Evolutionary conservation across 1,139 yeast genomes (phyloP).

Genomic region (Nakaseomyces uthaithaninus): DNA sequence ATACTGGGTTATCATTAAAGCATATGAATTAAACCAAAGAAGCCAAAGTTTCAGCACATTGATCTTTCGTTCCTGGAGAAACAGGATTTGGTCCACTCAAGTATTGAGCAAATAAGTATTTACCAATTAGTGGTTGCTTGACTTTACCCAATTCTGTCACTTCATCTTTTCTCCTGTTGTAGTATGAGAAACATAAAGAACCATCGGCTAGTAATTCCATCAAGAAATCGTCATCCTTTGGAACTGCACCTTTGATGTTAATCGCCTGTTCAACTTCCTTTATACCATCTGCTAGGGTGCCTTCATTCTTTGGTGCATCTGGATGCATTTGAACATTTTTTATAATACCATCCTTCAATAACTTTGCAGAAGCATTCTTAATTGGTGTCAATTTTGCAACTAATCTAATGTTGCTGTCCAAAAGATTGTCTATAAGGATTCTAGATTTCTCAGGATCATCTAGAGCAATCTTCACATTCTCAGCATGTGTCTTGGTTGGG

Average conservation of each 20-base stretch:
- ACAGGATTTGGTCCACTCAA: slow-evolving; percentile 48
- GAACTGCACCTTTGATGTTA: slow-evolving; percentile 9
- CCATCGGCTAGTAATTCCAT: slow-evolving; percentile 42
- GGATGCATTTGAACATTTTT: slow-evolving; percentile 27
- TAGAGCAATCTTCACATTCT: slow-evolving; percentile 48
- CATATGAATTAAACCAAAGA: slow-evolving; percentile 40
- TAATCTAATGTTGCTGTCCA: slow-evolving; percentile 50
- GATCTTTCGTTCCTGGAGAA: slow-evolving; percentile 33
- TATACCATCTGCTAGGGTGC: slow-evolving; percentile 2
- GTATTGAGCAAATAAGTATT: slow-evolving; percentile 45
- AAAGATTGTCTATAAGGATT: slow-evolving; percentile 43
- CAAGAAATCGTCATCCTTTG: slow-evolving; percentile 27
- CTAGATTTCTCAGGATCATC: slow-evolving; percentile 46
- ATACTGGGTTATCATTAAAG: background rate
- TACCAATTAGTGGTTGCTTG: slow-evolving; percentile 42
- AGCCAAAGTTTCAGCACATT: slow-evolving; percentile 23
- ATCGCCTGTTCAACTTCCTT: slow-evolving; percentile 8
- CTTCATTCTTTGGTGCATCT: slow-evolving; percentile 4
- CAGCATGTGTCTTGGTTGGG: slow-evolving; percentile 32
- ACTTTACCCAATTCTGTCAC: slow-evolving; percentile 38
- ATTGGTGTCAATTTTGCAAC: slow-evolving; percentile 71
- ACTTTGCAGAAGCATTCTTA: slow-evolving; percentile 78
- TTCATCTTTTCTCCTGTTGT: slow-evolving; percentile 30
- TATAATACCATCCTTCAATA: slow-evolving; percentile 75
- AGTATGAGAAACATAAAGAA: slow-evolving; percentile 37